Conservation (phyloP, 2,329 filamentous ascomycete species). For the Lizonia empirigonia region DNA sequence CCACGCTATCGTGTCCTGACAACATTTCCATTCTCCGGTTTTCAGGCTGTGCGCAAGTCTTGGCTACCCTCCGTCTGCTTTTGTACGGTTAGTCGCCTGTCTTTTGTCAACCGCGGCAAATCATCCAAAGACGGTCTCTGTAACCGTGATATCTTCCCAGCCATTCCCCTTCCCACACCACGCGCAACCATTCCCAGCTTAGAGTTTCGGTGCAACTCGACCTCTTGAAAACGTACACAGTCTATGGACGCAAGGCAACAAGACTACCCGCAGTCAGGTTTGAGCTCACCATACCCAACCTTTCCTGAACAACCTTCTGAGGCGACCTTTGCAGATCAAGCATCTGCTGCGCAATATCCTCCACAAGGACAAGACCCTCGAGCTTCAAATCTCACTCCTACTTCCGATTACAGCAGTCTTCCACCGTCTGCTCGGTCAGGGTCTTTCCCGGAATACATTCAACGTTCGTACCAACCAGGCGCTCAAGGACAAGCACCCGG, state of each 20-base stretch:
- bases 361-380: constrained; percentile 78
- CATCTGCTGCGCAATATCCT: constrained; percentile 88
- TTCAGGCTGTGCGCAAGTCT: constrained; percentile 44
- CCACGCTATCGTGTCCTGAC: constrained; percentile 50
- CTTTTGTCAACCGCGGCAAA: constrained; percentile 45
- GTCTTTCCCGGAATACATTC: constrained; percentile 85
- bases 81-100: constrained; percentile 39
- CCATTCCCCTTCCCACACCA: constrained; percentile 51
- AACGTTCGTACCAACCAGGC: constrained; percentile 78
- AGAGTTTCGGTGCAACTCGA: constrained; percentile 41
- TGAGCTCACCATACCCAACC: constrained; percentile 60
- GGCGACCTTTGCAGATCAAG: constrained; percentile 83
- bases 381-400: constrained; percentile 77
- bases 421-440: constrained; percentile 77
- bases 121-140: constrained; percentile 44
- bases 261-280: constrained; percentile 61
- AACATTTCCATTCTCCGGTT: constrained; percentile 44
- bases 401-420: constrained; percentile 85
- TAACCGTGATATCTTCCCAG: constrained; percentile 56
- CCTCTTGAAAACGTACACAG: constrained; percentile 46
- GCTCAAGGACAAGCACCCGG: constrained; percentile 75
- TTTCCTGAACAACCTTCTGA: constrained; percentile 74
- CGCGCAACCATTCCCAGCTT: constrained; percentile 49
- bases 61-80: constrained; percentile 37
- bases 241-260: constrained; percentile 61